phyloP scores from a whole-genome alignment of 441 rosid genomes.

The Gossypium gossypioides region DNA sequence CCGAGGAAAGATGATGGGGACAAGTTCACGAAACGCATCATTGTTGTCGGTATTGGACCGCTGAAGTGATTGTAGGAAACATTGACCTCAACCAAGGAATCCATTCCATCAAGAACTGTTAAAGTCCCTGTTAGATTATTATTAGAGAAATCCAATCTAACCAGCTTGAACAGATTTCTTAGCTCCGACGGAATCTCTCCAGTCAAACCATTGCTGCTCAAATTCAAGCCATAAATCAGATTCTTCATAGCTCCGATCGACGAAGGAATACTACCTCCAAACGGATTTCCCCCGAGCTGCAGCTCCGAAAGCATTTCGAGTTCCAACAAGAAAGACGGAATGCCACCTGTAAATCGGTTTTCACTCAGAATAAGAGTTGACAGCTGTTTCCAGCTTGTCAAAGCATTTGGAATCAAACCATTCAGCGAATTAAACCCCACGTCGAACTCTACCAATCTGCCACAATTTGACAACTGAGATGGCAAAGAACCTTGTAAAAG shows the following conservation, averaged over 20 bases:
- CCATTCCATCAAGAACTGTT: slow-evolving; percentile 29
- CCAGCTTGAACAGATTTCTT: slow-evolving; percentile 32
- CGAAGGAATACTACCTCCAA: slow-evolving; percentile 61
- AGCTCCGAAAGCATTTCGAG: slow-evolving; percentile 41
- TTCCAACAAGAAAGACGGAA: slow-evolving; percentile 48
- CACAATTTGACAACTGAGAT: slow-evolving; percentile 44
- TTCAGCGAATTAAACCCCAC: slow-evolving; percentile 54
- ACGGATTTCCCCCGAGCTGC: slow-evolving; percentile 48
- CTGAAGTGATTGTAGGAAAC: slow-evolving; percentile 55
- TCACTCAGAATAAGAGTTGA: slow-evolving; percentile 42
- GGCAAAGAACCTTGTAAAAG: slow-evolving; percentile 53
- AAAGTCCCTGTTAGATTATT: slow-evolving; percentile 59
- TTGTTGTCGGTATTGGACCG: slow-evolving; percentile 53
- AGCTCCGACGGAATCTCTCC: slow-evolving; percentile 51
- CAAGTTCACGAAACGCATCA: slow-evolving; percentile 28
- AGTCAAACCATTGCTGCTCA: slow-evolving; percentile 45
- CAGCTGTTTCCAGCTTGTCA: slow-evolving; percentile 40
- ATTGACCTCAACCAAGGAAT: slow-evolving; percentile 34
- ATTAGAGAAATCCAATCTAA: slow-evolving; percentile 50
- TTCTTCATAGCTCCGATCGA: slow-evolving; percentile 37
- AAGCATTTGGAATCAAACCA: slow-evolving; percentile 40
- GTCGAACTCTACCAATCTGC: slow-evolving; percentile 36
- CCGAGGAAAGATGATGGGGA: slow-evolving; percentile 47
- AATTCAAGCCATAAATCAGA: slow-evolving; percentile 49
- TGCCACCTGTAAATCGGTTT: slow-evolving; percentile 55